Base-by-base conservation (phyloP, 331 rosid genomes). In the Acacia pycnantha region DNA sequence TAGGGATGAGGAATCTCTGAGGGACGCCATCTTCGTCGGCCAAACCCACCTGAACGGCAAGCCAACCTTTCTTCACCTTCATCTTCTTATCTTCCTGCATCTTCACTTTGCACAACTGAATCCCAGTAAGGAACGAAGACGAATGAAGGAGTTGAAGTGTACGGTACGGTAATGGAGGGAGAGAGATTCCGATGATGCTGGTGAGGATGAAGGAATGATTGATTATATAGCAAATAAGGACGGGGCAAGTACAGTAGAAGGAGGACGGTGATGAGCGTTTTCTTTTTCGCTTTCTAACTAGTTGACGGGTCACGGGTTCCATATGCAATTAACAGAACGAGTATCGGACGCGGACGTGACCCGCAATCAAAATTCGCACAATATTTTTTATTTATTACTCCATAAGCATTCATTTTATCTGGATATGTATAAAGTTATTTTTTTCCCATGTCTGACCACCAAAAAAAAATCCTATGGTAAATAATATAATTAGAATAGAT, bases 41-140 rank as follows among this genome's bases (percentile, higher is more conserved):
- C 62, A 83, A 72, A 2, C 91, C 94, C 10, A 90, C 91, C 84
- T 88, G 82, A 56, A 88, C 91, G 0, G 85, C 88, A 2, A 92
- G 86, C 86, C 94, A 90, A 8, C 94, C 97, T 73, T 92, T 92
- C 84, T 92, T 92, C 77, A 87, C 88, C 86, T 90, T 90, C 97
- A 86, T 88, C 85, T 86, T 92, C 93, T 84, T 92, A 11, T 76
- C 54, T 29, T 87, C 78, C 6, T 69, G 84, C 91, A 87, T 87
- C 24, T 5, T 66, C 19, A 16, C 70, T 31, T 16, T 7, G 44
- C 44, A 7, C 2, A 2, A 29, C 41, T 5, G 70, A 64, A 14
- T 14, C n/a, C 18, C 16, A 62, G 21, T 0, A 62, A 27, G n/a
- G 40, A 62, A 4, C 0, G 3, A 62, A 50, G 40, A 22, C 31